Base-by-base conservation (phyloP, 2,329 filamentous ascomycete genomes). In the Myriangium duriaei region DNA sequence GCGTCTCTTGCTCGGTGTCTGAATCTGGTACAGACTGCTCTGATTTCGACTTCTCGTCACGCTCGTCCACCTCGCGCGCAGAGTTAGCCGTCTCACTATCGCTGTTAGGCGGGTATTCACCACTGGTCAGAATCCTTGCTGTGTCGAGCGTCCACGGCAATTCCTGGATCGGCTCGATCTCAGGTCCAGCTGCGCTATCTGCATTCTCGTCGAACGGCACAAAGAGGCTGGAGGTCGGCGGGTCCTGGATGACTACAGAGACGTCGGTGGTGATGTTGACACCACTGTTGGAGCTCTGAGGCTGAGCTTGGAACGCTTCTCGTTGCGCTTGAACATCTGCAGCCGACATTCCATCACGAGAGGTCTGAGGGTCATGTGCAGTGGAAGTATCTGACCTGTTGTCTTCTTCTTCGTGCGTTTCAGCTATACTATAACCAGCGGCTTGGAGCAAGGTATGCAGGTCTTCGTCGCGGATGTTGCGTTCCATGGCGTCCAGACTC, bases 391-490 rank as follows among this genome's bases (percentile, higher is more conserved):
- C 24, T 28, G n/a, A n/a, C 24, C n/a, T 9, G 24, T 11, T 18
- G 11, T 21, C 15, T 15, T 37, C 26, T 15, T 39, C 28, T 12
- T 35, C 29, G 7, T 34, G 28, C 7, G 18, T 21, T 4, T 32
- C 42, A 7, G 48, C 45, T 2, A 53, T 32, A 17, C 45, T 42
- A 36, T 67, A 66, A 11, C 63, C 64, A 17, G 60, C 49, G n/a
- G 51, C 55, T 15, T 57, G 50, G 10, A 68, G 50, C 12, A 68
- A 50, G 21, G 66, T 55, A 7, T 65, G 57, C 6, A 68, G 53
- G 1, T 62, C 50, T 24, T 55, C 54, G n/a, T 59, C 51, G 7
- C 49, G 44, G 28, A 59, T 56, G 34, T 51, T 48, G 16, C 48
- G 48, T 32, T 57, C 52, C 26, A 55, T 41, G 14, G 49, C 40